Evolutionary conservation across 495 filamentous ascomycete species (phyloP).

Genomic region (Sporormia fimetaria): DNA sequence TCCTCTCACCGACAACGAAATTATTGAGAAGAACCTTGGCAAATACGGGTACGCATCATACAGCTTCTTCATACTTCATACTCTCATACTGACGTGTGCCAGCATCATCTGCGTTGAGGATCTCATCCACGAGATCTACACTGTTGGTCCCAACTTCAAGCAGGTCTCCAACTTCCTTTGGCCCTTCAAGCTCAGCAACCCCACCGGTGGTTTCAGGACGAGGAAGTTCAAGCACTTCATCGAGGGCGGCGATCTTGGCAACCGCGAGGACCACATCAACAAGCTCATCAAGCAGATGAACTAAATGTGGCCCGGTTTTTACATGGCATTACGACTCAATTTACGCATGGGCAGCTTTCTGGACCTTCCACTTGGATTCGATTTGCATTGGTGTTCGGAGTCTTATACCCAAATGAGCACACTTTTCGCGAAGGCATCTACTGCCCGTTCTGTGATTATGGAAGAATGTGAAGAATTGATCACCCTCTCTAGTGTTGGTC

Average conservation of each 20-base stretch:
- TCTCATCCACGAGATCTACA: conserved; percentile 98
- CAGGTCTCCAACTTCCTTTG: conserved; percentile 99
- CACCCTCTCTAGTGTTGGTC: too few relatives aligned
- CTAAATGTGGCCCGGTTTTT: conserved; percentile 44
- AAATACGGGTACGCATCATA: conserved; percentile 51
- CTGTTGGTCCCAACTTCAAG: conserved; percentile 77
- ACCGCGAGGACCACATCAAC: conserved; percentile 99
- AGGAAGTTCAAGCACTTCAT: conserved; percentile 99
- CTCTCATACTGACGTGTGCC: conserved; percentile 1
- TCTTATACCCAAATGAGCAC: conserved; percentile 1
- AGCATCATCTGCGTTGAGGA: conserved; percentile 98
- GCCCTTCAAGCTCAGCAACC: conserved; percentile 99
- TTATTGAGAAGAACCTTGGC: conserved; percentile 93
- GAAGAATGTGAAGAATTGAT: too few relatives aligned
- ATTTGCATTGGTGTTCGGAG: conserved; percentile 10
- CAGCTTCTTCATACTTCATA: neutral
- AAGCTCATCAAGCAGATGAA: conserved; percentile 95
- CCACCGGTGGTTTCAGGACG: conserved; percentile 85
- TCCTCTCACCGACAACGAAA: conserved; percentile 89
- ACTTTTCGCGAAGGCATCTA: too few relatives aligned
- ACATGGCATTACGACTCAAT: too few relatives aligned
- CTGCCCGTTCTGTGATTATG: too few relatives aligned
- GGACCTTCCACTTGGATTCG: conserved; percentile 15
- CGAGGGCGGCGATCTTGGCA: conserved; percentile 95
- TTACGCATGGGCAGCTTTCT: conserved; percentile 10